These are phyloP conservation scores for Cryptococcus neoformans DNA, from an alignment of 1,284 basidiomycete species.

Conservation along the genomic window DNA sequence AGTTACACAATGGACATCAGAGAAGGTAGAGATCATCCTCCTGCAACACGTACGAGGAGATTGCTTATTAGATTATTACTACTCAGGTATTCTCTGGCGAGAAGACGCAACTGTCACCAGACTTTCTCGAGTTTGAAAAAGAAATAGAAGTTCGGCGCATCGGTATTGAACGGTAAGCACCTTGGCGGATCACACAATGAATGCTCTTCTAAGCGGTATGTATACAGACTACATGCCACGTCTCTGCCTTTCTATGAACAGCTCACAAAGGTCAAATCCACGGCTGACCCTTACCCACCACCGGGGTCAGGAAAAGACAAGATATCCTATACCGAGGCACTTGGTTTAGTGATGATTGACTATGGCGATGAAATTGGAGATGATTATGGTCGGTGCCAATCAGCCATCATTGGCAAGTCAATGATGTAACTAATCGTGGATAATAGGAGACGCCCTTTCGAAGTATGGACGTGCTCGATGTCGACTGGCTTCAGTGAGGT, in stretches of 20 bases:
- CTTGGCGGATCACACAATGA: neutral
- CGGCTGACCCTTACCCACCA: slow-evolving; percentile 43
- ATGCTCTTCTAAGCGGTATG: neutral
- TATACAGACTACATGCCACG: slow-evolving; percentile 43
- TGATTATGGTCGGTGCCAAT: slow-evolving; percentile 54
- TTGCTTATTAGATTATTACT: neutral
- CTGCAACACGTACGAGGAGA: neutral
- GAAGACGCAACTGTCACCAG: slow-evolving; percentile 62
- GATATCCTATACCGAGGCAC: slow-evolving; percentile 63
- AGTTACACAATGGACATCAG: slow-evolving; percentile 48
- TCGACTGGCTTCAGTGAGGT: slow-evolving; percentile 63
- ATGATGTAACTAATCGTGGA: neutral
- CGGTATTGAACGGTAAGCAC: slow-evolving; percentile 61
- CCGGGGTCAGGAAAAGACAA: slow-evolving; percentile 43
- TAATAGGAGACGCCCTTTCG: slow-evolving; percentile 57
- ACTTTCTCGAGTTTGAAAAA: slow-evolving; percentile 64
- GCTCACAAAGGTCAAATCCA: slow-evolving; percentile 42
- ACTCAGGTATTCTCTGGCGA: slow-evolving; percentile 59
- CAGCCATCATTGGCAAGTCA: slow-evolving; percentile 3
- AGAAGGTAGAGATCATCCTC: slow-evolving; percentile 30
- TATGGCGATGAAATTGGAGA: slow-evolving; percentile 76
- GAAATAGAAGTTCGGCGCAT: slow-evolving; percentile 65
- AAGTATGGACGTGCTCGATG: slow-evolving; percentile 75
- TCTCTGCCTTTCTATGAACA: slow-evolving; percentile 42
- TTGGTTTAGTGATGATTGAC: slow-evolving; percentile 79